A percentile compares a stretch with the other conserved stretches of the same genome.
phyloP scores from a whole-genome alignment of 495 filamentous ascomycete species.

The Beverwykella pulmonaria region DNA sequence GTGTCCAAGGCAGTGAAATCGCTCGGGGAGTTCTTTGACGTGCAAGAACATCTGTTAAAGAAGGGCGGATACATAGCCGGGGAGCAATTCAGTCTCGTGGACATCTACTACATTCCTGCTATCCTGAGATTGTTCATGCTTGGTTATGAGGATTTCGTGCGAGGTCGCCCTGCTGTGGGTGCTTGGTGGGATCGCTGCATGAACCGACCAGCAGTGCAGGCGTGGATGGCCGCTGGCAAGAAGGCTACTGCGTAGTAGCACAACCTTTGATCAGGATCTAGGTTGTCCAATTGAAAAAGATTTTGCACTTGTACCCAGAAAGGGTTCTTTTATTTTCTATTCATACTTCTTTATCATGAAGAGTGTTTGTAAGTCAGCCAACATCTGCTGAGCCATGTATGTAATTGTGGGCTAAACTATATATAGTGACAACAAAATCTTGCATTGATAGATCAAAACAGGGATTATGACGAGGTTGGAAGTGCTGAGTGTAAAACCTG shows the following conservation, averaged over 20 bases:
- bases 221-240: conserved; percentile 21
- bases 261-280: too few species aligned
- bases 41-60: conserved; percentile 48
- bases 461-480: too few species aligned
- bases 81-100: conserved; percentile 49
- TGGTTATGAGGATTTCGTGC: conserved; percentile 50
- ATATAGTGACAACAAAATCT: too few species aligned
- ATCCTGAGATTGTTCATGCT: conserved; percentile 50
- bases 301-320: too few species aligned
- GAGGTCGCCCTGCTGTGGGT: conserved; percentile 48
- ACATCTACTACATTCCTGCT: conserved; percentile 53
- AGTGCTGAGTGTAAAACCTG: too few species aligned
- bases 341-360: too few species aligned
- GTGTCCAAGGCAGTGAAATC: conserved; percentile 46
- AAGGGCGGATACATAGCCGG: conserved; percentile 50
- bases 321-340: too few species aligned
- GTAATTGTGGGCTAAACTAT: too few species aligned
- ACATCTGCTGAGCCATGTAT: too few species aligned
- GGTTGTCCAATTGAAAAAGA: too few species aligned
- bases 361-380: too few species aligned
- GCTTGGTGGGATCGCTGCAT: conserved; percentile 27
- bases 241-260: conserved; percentile 26
- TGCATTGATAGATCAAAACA: too few species aligned
- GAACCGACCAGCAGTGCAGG: conserved; percentile 24
- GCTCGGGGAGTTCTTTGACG: conserved; percentile 50